phyloP scores from a whole-genome alignment of 257 asterid species.

The Catharanthus roseus region DNA sequence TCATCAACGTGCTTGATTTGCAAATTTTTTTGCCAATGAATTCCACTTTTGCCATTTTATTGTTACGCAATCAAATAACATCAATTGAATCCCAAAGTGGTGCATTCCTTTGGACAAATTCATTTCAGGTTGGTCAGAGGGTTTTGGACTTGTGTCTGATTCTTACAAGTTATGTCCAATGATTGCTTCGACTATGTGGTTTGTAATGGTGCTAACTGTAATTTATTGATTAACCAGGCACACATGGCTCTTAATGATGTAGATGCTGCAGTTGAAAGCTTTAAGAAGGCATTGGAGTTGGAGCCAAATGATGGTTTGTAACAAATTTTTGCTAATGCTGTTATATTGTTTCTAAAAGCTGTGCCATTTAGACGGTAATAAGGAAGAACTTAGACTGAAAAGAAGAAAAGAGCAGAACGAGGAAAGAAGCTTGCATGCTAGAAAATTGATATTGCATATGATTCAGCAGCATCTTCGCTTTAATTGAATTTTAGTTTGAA shows the following conservation, averaged over 20 bases:
- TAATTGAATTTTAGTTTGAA: too few relatives aligned
- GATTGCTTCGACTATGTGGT: background rate
- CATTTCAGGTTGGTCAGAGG: background rate
- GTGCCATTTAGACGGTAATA: background rate
- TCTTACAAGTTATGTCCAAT: background rate
- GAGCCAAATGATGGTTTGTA: conserved; percentile 91
- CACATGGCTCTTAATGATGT: conserved; percentile 85
- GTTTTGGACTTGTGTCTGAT: background rate
- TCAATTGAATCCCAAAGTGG: background rate
- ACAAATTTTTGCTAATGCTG: background rate
- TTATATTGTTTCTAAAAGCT: background rate
- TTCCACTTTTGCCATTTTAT: too few relatives aligned
- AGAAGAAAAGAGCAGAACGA: too few relatives aligned
- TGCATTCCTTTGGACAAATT: background rate
- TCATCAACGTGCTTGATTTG: too few relatives aligned
- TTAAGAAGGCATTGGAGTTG: conserved; percentile 74
- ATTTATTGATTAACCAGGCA: conserved; percentile 48
- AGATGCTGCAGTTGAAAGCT: conserved; percentile 89
- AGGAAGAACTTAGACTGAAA: background rate
- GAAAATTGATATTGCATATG: background rate
- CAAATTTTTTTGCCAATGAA: too few relatives aligned
- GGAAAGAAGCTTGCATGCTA: background rate
- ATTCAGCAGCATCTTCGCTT: background rate
- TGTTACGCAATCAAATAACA: too few relatives aligned
- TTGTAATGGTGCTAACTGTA: background rate